A percentile compares a stretch with the other conserved stretches of the same genome.
phyloP scores from a whole-genome alignment of 192 early-diverging fungal species.

The Backusella liffmaniae region DNA sequence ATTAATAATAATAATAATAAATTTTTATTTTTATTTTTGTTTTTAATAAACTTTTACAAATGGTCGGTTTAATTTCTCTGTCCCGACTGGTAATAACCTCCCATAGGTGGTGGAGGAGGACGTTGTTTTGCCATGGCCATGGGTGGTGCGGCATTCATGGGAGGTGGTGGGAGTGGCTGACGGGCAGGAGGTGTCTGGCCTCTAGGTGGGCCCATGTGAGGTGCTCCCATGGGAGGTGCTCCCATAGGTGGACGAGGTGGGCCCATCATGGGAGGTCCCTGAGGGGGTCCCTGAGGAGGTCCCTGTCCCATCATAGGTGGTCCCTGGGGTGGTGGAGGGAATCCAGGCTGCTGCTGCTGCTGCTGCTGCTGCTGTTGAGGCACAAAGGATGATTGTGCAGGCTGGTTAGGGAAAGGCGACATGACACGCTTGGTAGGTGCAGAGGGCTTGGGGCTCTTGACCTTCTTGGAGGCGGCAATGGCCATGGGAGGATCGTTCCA shows the following conservation, averaged over 20 bases:
- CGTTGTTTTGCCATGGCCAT: constrained; percentile 15
- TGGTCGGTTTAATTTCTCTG: background rate
- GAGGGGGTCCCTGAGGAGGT: background rate
- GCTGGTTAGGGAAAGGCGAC: constrained; percentile 41
- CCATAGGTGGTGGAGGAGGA: background rate
- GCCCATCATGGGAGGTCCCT: background rate
- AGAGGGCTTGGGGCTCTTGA: constrained; percentile 13
- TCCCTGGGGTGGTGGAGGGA: constrained; percentile 1
- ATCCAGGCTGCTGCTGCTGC: constrained; percentile 8
- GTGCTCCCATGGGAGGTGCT: background rate
- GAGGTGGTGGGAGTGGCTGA: constrained; percentile 24
- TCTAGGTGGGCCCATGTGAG: background rate
- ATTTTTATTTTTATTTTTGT: background rate
- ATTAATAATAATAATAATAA: background rate
- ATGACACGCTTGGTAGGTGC: constrained; percentile 28
- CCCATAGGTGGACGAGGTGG: background rate
- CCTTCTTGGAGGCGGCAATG: constrained; percentile 16
- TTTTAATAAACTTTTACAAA: background rate
- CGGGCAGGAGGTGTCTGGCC: constrained; percentile 15
- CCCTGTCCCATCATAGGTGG: constrained; percentile 12
- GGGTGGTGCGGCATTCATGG: constrained; percentile 22
- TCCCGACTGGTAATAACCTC: background rate
- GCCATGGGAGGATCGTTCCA: constrained; percentile 61
- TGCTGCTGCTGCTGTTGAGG: constrained; percentile 18
- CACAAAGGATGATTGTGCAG: constrained; percentile 12